phyloP scores from a whole-genome alignment of 2,329 filamentous ascomycete genomes.

The Plenodomus lindquistii region DNA sequence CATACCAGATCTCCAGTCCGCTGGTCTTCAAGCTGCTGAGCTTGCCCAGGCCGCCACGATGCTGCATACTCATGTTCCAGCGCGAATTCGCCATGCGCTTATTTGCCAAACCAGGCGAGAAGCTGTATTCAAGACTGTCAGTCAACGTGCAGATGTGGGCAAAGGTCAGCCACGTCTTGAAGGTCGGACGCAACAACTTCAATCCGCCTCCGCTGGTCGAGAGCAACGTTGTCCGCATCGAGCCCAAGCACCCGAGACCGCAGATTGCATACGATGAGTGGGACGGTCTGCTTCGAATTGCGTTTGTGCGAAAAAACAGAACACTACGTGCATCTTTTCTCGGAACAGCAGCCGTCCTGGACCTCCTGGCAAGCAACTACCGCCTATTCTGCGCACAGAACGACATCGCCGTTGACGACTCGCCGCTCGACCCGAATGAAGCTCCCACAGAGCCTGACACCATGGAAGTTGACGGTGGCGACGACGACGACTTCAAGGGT shows the following conservation, averaged over 20 bases:
- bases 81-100: constrained; percentile 90
- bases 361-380: constrained; percentile 86
- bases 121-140: constrained; percentile 85
- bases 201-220: constrained; percentile 93
- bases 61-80: constrained; percentile 94
- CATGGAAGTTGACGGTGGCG: constrained; percentile 54
- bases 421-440: constrained; percentile 38
- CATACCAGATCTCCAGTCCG: constrained; percentile 82
- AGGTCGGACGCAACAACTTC: constrained; percentile 96
- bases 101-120: constrained; percentile 84
- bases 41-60: constrained; percentile 77
- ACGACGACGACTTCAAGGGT: constrained; percentile 53
- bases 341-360: constrained; percentile 77
- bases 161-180: constrained; percentile 75
- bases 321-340: constrained; percentile 82
- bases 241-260: constrained; percentile 82
- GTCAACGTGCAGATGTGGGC: constrained; percentile 96
- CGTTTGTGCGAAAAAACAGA: constrained; percentile 88
- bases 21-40: constrained; percentile 89
- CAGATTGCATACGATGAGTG: constrained; percentile 93
- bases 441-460: constrained; percentile 48
- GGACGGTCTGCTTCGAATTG: constrained; percentile 83
- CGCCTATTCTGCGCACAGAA: constrained; percentile 88
- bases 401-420: constrained; percentile 75
- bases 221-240: constrained; percentile 84